A percentile compares a stretch with the other conserved stretches of the same genome.
Evolutionary conservation across 768 basidiomycete genomes (phyloP).

Genomic region (Boletus tylopilopsis): DNA sequence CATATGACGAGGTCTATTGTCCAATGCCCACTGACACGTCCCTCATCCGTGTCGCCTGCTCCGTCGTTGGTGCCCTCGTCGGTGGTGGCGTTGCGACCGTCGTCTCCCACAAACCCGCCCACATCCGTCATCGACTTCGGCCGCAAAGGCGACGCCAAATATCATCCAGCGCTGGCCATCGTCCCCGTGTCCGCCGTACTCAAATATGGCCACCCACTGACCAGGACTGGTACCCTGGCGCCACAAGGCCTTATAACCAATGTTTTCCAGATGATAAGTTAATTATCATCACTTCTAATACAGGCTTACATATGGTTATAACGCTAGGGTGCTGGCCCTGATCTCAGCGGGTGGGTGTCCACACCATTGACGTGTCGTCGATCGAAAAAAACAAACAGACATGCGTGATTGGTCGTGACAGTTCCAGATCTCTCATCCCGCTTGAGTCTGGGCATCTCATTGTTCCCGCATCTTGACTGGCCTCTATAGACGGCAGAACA

Average conservation of each 20-base stretch:
- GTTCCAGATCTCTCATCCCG: constrained; percentile 87
- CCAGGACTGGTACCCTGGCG: not conserved
- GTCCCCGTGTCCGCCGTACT: constrained; percentile 40
- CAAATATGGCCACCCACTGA: constrained; percentile 36
- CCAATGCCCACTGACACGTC: constrained; percentile 42
- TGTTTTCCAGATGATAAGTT: too few relatives aligned
- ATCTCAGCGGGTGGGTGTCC: too few relatives aligned
- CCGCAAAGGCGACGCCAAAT: constrained; percentile 41
- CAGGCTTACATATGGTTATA: too few relatives aligned
- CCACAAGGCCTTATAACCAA: not conserved
- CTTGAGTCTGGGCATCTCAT: constrained; percentile 67
- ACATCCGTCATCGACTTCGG: constrained; percentile 39
- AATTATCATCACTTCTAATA: too few relatives aligned
- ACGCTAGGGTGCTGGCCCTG: too few relatives aligned
- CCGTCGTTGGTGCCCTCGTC: constrained; percentile 77
- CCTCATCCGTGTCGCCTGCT: constrained; percentile 63
- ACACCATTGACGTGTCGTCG: too few relatives aligned
- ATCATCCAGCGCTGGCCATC: constrained; percentile 28
- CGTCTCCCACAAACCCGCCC: constrained; percentile 34
- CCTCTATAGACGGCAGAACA: constrained; percentile 87
- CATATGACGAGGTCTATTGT: too few relatives aligned
- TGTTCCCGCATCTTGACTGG: not conserved
- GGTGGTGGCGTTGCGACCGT: constrained; percentile 70
- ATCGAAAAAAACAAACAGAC: too few relatives aligned
- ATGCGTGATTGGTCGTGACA: constrained; percentile 9